A percentile compares a stretch with the other conserved stretches of the same genome.
Conservation (phyloP, 805 yeast genomes). For the Zygosaccharomyces rouxii region DNA sequence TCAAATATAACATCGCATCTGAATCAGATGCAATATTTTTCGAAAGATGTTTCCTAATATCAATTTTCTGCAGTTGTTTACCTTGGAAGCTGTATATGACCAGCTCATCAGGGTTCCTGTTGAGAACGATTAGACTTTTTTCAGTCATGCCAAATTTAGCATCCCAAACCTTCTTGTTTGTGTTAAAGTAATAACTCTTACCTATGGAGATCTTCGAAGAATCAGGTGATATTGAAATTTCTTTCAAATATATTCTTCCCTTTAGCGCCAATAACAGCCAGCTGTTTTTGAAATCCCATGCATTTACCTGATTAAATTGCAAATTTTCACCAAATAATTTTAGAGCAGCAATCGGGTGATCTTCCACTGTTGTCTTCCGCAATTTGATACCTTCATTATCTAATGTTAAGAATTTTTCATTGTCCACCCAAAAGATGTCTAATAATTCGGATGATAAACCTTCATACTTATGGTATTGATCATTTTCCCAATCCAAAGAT, state of each 20-base stretch:
- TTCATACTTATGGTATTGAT: slow-evolving; percentile 15
- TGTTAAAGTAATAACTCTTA: slow-evolving; percentile 14
- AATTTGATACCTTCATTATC: slow-evolving; percentile 22
- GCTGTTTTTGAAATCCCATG: slow-evolving; percentile 28
- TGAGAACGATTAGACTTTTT: slow-evolving; percentile 29
- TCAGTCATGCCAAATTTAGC: slow-evolving; percentile 33
- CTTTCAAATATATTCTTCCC: slow-evolving; percentile 12
- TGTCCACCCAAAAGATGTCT: slow-evolving; percentile 28
- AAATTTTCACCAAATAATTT: slow-evolving; percentile 13
- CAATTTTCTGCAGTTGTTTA: slow-evolving; percentile 23
- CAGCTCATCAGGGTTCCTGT: slow-evolving; percentile 21
- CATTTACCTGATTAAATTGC: slow-evolving; percentile 15
- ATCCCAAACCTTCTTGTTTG: slow-evolving; percentile 12
- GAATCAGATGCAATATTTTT: slow-evolving; percentile 6
- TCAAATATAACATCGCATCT: slow-evolving; percentile 16
- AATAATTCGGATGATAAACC: slow-evolving; percentile 13
- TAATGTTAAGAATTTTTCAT: slow-evolving; percentile 17
- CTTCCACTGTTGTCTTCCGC: slow-evolving; percentile 13
- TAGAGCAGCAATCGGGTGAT: slow-evolving; percentile 14
- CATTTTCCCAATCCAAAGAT: slow-evolving; percentile 12
- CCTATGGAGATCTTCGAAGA: slow-evolving; percentile 11
- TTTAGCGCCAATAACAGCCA: slow-evolving; percentile 24
- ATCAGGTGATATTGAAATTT: slow-evolving; percentile 7
- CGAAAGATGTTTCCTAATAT: slow-evolving; percentile 15
- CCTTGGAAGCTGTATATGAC: slow-evolving; percentile 31